These are phyloP conservation scores for Borovskyia barvae DNA, from an alignment of 208 protist species.

Conservation along the genomic window DNA sequence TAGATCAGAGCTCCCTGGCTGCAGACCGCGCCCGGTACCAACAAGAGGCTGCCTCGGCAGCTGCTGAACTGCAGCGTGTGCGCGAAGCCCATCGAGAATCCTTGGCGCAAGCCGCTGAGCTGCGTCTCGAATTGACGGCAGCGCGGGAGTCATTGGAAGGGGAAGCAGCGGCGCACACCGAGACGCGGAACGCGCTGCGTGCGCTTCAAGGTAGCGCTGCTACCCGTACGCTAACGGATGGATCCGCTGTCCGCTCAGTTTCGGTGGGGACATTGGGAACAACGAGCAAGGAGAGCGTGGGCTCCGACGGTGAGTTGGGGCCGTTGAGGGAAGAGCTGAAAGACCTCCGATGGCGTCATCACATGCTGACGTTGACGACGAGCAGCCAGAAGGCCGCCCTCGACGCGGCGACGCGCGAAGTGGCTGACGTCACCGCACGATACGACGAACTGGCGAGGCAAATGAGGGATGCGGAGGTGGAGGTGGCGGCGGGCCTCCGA, in stretches of 20 bases:
- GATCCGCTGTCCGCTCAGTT: no score
- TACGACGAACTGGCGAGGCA: slow-evolving; percentile 44
- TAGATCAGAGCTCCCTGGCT: slow-evolving; percentile 20
- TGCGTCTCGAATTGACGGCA: slow-evolving; percentile 31
- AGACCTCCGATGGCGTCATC: slow-evolving; percentile 22
- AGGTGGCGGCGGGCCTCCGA: slow-evolving; percentile 32
- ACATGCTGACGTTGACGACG: slow-evolving; percentile 27
- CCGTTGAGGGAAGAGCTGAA: slow-evolving; percentile 10
- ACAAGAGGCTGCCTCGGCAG: slow-evolving; percentile 21
- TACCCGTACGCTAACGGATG: no score
- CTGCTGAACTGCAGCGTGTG: slow-evolving; percentile 41
- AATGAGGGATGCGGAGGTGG: slow-evolving; percentile 40
- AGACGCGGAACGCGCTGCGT: slow-evolving; percentile 34
- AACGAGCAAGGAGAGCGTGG: slow-evolving; percentile 8
- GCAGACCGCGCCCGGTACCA: slow-evolving; percentile 22
- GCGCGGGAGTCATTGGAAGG: slow-evolving; percentile 51
- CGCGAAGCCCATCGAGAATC: slow-evolving; percentile 11
- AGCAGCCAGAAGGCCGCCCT: slow-evolving; percentile 48
- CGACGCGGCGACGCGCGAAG: slow-evolving; percentile 39
- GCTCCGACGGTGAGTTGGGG: slow-evolving; percentile 9
- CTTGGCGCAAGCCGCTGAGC: slow-evolving; percentile 16
- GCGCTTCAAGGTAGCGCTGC: slow-evolving; percentile 16
- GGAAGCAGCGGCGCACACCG: slow-evolving; percentile 40
- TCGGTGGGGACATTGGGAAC: no score
- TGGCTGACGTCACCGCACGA: slow-evolving; percentile 41